Evolutionary conservation across 2,329 filamentous ascomycete species (phyloP).

Genomic region (Plectosphaerella plurivora): DNA sequence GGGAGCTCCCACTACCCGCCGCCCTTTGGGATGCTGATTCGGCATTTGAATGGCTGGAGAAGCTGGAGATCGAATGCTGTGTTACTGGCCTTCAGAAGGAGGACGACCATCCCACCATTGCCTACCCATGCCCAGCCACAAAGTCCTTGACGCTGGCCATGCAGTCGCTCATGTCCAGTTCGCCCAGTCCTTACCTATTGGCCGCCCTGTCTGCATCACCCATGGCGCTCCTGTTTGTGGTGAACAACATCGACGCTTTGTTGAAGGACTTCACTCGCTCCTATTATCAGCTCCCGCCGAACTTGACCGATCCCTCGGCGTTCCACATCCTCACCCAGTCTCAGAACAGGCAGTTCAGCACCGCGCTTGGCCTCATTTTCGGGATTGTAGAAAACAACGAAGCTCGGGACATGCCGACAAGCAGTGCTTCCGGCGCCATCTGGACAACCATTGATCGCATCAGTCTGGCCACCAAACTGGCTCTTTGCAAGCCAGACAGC

Average conservation of each 20-base stretch:
- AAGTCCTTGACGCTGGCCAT: constrained; percentile 22
- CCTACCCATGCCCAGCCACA: constrained; percentile 15
- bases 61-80: constrained; percentile 13
- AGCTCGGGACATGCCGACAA: constrained; percentile 2
- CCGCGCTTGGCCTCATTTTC: constrained; percentile 16
- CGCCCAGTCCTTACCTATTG: constrained; percentile 17
- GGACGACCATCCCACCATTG: constrained; percentile 6
- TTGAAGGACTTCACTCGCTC: constrained; percentile 26
- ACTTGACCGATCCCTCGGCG: constrained; percentile 21
- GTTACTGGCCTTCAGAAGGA: constrained; percentile 7
- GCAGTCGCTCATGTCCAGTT: constrained; percentile 24
- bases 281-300: constrained; percentile 27
- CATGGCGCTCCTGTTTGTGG: constrained; percentile 19
- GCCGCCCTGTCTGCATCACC: constrained; percentile 17
- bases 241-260: constrained; percentile 20
- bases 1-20: constrained; percentile 24
- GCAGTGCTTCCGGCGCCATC: constrained; percentile 12
- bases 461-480: constrained; percentile 19
- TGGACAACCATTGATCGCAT: constrained; percentile 21
- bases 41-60: constrained; percentile 18
- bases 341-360: constrained; percentile 22
- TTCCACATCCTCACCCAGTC: constrained; percentile 27
- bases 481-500: constrained; percentile 25
- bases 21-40: constrained; percentile 23
- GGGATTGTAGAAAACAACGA: constrained; percentile 9